phyloP scores from a whole-genome alignment of 768 basidiomycete species.

The Antrodiella citrinella region DNA sequence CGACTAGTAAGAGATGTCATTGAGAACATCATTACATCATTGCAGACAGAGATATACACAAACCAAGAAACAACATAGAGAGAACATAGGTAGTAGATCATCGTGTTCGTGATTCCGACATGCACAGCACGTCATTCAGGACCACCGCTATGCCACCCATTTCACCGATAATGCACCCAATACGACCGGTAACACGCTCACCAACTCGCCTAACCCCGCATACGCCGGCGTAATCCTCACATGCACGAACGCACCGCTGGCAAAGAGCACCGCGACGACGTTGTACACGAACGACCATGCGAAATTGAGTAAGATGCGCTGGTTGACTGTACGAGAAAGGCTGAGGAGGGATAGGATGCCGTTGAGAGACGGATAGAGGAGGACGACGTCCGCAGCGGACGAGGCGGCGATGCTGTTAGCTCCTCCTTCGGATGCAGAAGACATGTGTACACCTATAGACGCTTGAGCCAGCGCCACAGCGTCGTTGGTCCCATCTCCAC shows the following conservation, averaged over 20 bases:
- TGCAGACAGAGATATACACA: no score
- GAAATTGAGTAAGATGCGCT: constrained; percentile 28
- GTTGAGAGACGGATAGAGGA: constrained; percentile 26
- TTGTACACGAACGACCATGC: constrained; percentile 36
- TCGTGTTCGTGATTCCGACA: no score
- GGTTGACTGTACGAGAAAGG: constrained; percentile 25
- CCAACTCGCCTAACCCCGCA: constrained; percentile 36
- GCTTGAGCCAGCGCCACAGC: constrained; percentile 42
- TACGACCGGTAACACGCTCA: constrained; percentile 35
- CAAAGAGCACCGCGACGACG: constrained; percentile 38
- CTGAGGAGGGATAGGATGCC: constrained; percentile 33
- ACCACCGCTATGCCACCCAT: no score
- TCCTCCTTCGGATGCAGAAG: constrained; percentile 22
- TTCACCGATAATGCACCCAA: constrained; percentile 25
- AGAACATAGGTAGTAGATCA: no score
- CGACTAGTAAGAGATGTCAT: no score
- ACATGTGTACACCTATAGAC: constrained; percentile 34
- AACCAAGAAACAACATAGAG: no score
- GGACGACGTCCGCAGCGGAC: constrained; percentile 39
- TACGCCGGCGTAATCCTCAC: constrained; percentile 31
- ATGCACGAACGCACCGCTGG: constrained; percentile 39
- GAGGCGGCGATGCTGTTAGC: constrained; percentile 31
- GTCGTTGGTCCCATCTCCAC: constrained; percentile 50
- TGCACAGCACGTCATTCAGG: no score
- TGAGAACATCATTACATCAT: no score